A percentile compares a stretch with the other conserved stretches of the same genome.
These are phyloP conservation scores for Monosporascus sp. DNA, from an alignment of 2,329 filamentous ascomycete genomes.

Conservation along the genomic window DNA sequence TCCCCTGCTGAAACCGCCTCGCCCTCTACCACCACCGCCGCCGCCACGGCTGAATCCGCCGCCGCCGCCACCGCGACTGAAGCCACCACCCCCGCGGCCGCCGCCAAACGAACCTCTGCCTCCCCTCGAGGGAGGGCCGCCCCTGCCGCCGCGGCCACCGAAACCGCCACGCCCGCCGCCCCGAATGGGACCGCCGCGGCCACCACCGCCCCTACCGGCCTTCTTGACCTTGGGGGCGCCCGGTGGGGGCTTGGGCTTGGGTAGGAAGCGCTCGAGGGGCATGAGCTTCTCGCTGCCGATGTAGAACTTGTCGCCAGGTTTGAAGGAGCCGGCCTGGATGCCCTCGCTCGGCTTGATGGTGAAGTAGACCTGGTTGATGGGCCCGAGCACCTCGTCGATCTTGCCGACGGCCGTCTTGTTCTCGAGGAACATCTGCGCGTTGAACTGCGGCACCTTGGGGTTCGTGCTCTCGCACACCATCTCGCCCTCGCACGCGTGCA, in stretches of 20 bases:
- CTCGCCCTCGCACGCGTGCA: constrained; percentile 95
- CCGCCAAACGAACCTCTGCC: constrained; percentile 35
- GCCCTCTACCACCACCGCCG: constrained; percentile 42
- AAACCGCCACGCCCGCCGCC: constrained; percentile 24
- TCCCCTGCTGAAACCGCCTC: constrained; percentile 30
- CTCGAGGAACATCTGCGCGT: constrained; percentile 96
- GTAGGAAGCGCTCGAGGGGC: constrained; percentile 91
- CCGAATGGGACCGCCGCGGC: constrained; percentile 35
- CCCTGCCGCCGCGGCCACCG: constrained; percentile 56
- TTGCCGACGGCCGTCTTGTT: constrained; percentile 96
- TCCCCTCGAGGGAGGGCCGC: constrained; percentile 35
- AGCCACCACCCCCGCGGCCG: constrained; percentile 24
- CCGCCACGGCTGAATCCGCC: constrained; percentile 54
- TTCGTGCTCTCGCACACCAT: constrained; percentile 96
- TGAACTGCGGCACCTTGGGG: constrained; percentile 96
- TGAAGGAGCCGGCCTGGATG: constrained; percentile 92
- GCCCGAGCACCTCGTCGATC: constrained; percentile 95
- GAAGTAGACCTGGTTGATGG: constrained; percentile 97
- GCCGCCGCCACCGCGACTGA: constrained; percentile 3
- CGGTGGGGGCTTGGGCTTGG: constrained; percentile 75
- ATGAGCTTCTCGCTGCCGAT: constrained; percentile 92
- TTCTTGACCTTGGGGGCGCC: constrained; percentile 62
- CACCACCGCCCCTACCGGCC: constrained; percentile 58
- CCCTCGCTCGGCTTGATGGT: constrained; percentile 96
- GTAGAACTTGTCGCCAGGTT: constrained; percentile 94